Percentiles rank a stretch among this genome's conserved stretches.
Conservation (phyloP, 139 green algal species). For the Choricystis sp. region DNA sequence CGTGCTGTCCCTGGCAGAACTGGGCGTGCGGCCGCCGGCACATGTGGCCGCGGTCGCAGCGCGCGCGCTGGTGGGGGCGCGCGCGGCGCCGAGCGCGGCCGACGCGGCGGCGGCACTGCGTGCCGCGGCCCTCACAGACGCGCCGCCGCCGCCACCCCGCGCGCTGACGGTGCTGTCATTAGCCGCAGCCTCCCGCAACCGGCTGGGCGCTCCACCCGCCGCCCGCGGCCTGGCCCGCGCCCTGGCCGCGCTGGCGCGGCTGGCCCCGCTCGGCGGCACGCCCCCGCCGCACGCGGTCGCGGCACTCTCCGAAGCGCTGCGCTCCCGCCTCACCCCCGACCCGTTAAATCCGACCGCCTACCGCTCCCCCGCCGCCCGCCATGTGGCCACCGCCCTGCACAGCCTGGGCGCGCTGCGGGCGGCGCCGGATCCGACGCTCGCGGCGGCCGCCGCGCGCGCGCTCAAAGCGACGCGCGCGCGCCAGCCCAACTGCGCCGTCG, state of each 20-base stretch:
- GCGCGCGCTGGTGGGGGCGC: not conserved
- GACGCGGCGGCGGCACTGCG: not conserved
- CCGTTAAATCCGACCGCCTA: not conserved
- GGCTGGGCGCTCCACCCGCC: not conserved
- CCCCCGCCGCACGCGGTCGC: not conserved
- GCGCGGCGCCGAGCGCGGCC: too few relatives aligned
- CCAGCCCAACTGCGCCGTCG: not conserved
- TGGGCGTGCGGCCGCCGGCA: too few relatives aligned
- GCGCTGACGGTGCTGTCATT: not conserved
- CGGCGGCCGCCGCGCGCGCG: not conserved
- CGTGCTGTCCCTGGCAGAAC: too few relatives aligned
- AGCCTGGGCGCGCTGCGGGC: not conserved
- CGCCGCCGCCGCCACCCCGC: too few relatives aligned
- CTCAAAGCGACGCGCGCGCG: not conserved
- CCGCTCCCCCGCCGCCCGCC: not conserved
- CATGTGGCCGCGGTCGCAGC: not conserved
- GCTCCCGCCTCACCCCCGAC: not conserved
- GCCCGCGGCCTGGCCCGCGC: too few relatives aligned
- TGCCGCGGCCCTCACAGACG: not conserved
- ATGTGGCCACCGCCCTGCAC: slow-evolving; percentile 1
- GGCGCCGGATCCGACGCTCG: not conserved
- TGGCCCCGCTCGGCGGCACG: too few relatives aligned
- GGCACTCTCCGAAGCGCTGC: not conserved
- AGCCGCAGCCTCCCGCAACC: not conserved
- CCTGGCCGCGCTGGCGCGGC: too few relatives aligned